Evolutionary conservation across 2,329 filamentous ascomycete species (phyloP).

Genomic region (Colletotrichum salicis): DNA sequence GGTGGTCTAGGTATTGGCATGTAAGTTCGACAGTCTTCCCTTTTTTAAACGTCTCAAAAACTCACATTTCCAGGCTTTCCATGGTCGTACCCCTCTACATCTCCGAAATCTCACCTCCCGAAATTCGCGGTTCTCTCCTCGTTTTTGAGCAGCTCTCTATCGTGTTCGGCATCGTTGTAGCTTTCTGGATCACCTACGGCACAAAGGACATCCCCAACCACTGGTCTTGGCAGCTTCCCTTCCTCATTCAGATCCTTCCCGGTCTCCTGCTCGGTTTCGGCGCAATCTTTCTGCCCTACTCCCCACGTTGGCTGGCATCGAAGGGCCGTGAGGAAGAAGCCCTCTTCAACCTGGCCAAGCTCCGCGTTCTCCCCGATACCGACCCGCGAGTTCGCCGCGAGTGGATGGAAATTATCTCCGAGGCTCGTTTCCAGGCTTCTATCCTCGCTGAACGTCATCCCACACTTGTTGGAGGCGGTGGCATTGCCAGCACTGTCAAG

Average conservation of each 20-base stretch:
- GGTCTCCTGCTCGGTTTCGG: conserved; percentile 40
- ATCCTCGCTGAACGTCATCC: conserved; percentile 46
- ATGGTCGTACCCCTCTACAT: conserved; percentile 60
- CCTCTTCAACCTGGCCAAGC: conserved; percentile 25
- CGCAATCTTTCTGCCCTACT: conserved; percentile 42
- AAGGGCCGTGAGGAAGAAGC: conserved; percentile 48
- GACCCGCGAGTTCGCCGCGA: conserved; percentile 37
- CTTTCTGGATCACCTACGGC: conserved; percentile 42
- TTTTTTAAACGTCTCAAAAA: not conserved
- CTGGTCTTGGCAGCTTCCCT: conserved; percentile 44
- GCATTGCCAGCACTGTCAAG: conserved; percentile 48
- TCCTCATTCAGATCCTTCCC: conserved; percentile 43
- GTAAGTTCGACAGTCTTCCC: not conserved
- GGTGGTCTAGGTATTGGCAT: conserved; percentile 60
- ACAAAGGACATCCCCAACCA: conserved; percentile 36
- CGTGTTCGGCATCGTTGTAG: conserved; percentile 44
- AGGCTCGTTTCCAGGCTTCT: conserved; percentile 29
- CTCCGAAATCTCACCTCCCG: conserved; percentile 52
- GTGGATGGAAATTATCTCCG: conserved; percentile 37
- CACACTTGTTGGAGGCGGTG: conserved; percentile 46
- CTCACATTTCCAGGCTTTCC: conserved; percentile 44
- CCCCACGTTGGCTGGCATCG: conserved; percentile 45
- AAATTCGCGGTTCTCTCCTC: conserved; percentile 48
- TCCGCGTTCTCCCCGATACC: conserved; percentile 35
- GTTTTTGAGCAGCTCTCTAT: conserved; percentile 46